Base-by-base conservation (phyloP, 75 land plant genomes). In the Adiantum capillusveneris region DNA sequence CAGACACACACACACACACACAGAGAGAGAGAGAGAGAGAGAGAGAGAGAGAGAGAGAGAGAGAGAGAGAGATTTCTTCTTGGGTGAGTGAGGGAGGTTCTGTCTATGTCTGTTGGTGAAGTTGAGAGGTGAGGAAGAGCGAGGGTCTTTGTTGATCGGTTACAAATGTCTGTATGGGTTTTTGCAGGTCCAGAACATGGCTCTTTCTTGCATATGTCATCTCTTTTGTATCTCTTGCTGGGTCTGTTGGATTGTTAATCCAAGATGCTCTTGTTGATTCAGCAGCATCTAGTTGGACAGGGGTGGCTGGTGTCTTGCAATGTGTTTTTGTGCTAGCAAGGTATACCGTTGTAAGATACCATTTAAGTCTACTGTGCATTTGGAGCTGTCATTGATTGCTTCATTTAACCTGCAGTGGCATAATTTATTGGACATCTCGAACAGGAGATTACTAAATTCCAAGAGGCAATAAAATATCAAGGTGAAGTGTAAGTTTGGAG, bases 201-300 rank as follows among this genome's bases (percentile, higher is more conserved):
- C 86, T 92, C 24, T 92, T 92, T 62, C 58, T 92, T 25, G 95
- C 97, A 12, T 92, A 92, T 64, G 95, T 92, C 29, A 79, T 92
- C 13, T 80, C 97, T n/a, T 92, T 92, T 66, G 84, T 85, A 29
- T 92, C 94, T 25, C 57, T 92, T 24, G 97, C 97, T 13, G 94
- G 81, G 24, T 72, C 97, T 19, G 97, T 88, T 14, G 97, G 97
- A 7, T 58, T 92, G 49, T 63, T 92, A 62, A 68, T 92, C 50
- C 77, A 92, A 70, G 97, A 92, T 67, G 68, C 95, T 19, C 59
- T 92, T 5, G 74, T 66, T 30, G 58, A 57, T 31, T 55, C 68
- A 30, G 84, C 80, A 19, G 88, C 97, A 53, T 78, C 86, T 25
- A 60, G 82, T 7, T 92, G 97, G 97, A 92, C 97, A 50, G 97